Conservation (phyloP, 106 monocot genomes). For the Dioscorea zingiberensis region DNA sequence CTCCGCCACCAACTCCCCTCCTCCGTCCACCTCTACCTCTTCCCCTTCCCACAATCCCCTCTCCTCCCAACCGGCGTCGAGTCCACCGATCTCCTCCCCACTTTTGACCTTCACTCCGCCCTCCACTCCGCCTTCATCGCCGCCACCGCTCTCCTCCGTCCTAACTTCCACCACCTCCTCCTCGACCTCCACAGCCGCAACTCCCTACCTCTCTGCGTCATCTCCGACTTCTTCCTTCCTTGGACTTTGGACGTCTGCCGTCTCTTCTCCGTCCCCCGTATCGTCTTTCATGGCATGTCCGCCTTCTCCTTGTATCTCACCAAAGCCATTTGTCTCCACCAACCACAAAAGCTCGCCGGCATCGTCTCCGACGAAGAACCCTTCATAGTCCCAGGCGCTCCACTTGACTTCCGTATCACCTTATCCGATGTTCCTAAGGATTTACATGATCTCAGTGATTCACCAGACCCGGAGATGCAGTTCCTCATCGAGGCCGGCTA, state of each 20-base stretch:
- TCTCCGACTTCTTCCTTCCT: no score
- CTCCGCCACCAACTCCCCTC: slow-evolving; percentile 13
- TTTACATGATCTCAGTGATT: no score
- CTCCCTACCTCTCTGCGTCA: not conserved
- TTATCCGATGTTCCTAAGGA: slow-evolving; percentile 14
- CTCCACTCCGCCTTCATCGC: no score
- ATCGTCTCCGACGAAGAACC: not conserved
- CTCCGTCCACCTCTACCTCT: slow-evolving; percentile 12
- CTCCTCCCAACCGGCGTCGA: slow-evolving; percentile 12
- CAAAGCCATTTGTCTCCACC: no score
- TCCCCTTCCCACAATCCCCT: slow-evolving; percentile 15
- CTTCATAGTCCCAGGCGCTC: slow-evolving; percentile 24
- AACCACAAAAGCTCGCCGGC: not conserved
- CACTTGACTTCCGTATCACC: slow-evolving; percentile 7
- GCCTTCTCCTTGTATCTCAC: no score
- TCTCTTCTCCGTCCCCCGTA: no score
- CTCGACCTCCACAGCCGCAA: slow-evolving; percentile 6
- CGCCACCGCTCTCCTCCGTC: slow-evolving; percentile 10
- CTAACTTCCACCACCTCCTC: slow-evolving; percentile 24
- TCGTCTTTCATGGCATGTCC: no score
- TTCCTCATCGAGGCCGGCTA: no score
- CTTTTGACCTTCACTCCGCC: slow-evolving; percentile 13
- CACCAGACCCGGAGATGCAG: no score
- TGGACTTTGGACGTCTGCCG: no score
- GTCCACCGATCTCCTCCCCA: slow-evolving; percentile 14